A percentile compares a stretch with the other conserved stretches of the same genome.
Conservation (phyloP, 2,329 filamentous ascomycete genomes). For the Herpotrichia juniperi region DNA sequence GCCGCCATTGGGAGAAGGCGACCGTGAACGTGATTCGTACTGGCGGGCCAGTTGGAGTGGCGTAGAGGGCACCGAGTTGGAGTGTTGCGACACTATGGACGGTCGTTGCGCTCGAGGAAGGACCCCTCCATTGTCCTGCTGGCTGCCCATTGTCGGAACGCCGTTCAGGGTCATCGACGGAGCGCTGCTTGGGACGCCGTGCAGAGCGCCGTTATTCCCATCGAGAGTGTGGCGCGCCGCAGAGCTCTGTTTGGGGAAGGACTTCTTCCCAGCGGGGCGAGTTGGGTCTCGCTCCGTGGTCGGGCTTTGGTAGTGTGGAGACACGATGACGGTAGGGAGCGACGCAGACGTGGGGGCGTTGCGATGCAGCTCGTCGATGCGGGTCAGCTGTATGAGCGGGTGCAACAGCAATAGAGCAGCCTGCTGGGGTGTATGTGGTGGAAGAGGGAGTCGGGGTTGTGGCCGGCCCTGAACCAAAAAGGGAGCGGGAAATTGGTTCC, state of each 20-base stretch:
- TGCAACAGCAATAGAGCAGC: slow-evolving; percentile 27
- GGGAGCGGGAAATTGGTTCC: slow-evolving; percentile 9
- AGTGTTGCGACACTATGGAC: slow-evolving; percentile 67
- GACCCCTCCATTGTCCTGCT: slow-evolving; percentile 29
- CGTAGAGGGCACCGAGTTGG: slow-evolving; percentile 90
- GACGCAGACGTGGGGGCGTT: slow-evolving; percentile 21
- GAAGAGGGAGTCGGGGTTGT: not conserved
- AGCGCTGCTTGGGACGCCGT: slow-evolving; percentile 42
- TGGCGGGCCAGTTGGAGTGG: slow-evolving; percentile 87
- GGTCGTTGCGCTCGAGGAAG: slow-evolving; percentile 48
- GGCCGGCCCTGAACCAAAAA: slow-evolving; percentile 7
- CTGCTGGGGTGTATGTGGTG: slow-evolving; percentile 9
- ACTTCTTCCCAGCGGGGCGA: slow-evolving; percentile 37
- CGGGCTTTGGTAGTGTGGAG: slow-evolving; percentile 43
- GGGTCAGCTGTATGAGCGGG: slow-evolving; percentile 35
- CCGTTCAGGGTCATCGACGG: slow-evolving; percentile 46
- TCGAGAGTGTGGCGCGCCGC: slow-evolving; percentile 39
- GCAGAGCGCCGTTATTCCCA: slow-evolving; percentile 42
- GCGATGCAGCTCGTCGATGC: slow-evolving; percentile 33
- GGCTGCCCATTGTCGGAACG: slow-evolving; percentile 34
- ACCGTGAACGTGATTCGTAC: slow-evolving; percentile 76
- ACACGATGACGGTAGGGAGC: slow-evolving; percentile 46
- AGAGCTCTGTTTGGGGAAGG: slow-evolving; percentile 27
- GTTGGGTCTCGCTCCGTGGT: slow-evolving; percentile 39
- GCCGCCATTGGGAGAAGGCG: slow-evolving; percentile 77